Conservation (phyloP, 2,329 filamentous ascomycete species). For the Penicillium sp. region DNA sequence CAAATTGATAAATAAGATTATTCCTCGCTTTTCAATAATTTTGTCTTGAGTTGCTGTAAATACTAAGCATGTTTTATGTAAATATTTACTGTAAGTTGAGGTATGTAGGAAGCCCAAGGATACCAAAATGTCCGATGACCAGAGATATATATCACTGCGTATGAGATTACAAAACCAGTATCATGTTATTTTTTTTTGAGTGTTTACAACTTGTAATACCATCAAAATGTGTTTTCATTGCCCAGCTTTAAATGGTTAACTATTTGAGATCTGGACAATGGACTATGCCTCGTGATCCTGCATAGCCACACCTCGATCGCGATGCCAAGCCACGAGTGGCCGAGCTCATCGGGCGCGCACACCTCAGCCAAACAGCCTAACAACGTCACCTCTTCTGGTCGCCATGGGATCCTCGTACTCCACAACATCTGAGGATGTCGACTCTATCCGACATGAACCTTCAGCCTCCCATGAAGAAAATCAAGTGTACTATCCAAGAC, state of each 20-base stretch:
- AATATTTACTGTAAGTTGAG: no score
- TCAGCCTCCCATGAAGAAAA: neutral
- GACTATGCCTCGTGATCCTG: neutral
- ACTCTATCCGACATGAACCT: neutral
- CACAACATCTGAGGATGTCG: neutral
- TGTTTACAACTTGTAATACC: neutral
- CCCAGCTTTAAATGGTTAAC: neutral
- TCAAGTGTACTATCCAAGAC: conserved; percentile 1
- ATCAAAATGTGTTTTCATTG: neutral
- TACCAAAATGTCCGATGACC: neutral
- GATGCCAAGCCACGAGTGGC: neutral
- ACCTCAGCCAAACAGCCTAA: neutral
- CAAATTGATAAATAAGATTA: neutral
- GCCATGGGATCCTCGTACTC: neutral
- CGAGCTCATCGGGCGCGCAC: neutral
- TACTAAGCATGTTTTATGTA: no score
- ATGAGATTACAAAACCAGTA: neutral
- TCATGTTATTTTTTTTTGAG: neutral
- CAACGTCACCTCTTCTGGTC: neutral
- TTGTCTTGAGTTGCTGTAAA: neutral
- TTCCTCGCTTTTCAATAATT: neutral
- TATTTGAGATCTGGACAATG: no score
- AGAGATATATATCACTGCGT: neutral
- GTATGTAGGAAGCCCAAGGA: no score
- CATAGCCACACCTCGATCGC: neutral